These are phyloP conservation scores for Nicotiana knightiana DNA, from an alignment of 257 asterid species.

Conservation along the genomic window DNA sequence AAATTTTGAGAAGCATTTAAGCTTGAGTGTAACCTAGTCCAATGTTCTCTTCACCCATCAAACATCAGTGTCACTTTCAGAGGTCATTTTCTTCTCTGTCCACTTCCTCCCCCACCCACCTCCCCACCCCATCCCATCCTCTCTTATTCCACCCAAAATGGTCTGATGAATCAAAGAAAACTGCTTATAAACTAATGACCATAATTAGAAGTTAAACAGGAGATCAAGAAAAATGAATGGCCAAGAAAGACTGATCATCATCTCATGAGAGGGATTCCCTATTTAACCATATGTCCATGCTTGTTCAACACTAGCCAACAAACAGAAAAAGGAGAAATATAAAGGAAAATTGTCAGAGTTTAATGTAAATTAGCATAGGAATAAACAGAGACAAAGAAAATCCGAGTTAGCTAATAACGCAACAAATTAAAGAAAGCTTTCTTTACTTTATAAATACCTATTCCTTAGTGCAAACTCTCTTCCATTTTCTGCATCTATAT, in stretches of 20 bases:
- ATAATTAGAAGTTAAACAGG: background rate
- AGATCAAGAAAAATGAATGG: conserved; percentile 11
- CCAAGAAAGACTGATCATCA: background rate
- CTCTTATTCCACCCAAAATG: background rate
- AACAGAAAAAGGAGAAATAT: conserved; percentile 1
- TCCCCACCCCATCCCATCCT: background rate
- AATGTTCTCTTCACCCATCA: conserved; percentile 35
- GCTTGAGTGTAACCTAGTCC: conserved; percentile 42
- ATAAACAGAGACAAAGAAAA: conserved; percentile 8
- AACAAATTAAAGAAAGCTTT: conserved; percentile 8
- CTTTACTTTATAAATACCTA: conserved; percentile 38
- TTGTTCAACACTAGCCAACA: conserved; percentile 19
- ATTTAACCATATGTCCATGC: conserved; percentile 11
- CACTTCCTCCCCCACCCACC: conserved; percentile 5
- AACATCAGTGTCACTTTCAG: conserved; percentile 37
- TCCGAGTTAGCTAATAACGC: background rate
- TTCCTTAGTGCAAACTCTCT: conserved; percentile 30
- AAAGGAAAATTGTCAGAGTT: background rate
- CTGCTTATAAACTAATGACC: background rate
- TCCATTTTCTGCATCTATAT: conserved; percentile 39
- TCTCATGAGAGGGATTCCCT: conserved; percentile 11
- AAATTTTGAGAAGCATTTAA: conserved; percentile 16
- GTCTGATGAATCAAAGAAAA: background rate
- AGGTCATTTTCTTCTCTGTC: conserved; percentile 38
- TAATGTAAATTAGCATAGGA: background rate